phyloP scores from a whole-genome alignment of 768 basidiomycete species.

The Mycena alexandri region DNA sequence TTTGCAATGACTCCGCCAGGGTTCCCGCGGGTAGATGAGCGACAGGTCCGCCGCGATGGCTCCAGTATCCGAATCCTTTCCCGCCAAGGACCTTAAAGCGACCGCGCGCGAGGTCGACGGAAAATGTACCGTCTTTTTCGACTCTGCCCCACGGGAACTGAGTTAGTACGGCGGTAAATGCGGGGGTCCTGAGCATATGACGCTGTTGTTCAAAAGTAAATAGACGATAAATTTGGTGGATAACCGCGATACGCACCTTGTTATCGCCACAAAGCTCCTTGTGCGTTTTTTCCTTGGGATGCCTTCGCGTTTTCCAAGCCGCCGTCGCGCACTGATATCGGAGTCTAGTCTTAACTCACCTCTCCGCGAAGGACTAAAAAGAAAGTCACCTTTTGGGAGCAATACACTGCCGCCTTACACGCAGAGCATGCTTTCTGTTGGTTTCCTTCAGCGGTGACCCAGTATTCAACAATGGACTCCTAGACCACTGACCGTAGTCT shows the following conservation, averaged over 20 bases:
- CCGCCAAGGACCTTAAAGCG: conserved; percentile 53
- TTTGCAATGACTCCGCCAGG: conserved; percentile 1
- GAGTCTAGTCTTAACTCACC: not conserved
- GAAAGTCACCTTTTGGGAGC: conserved; percentile 37
- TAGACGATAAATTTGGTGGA: no score
- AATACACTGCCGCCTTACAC: conserved; percentile 43
- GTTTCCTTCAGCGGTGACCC: not conserved
- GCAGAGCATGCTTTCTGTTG: conserved; percentile 33
- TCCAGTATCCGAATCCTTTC: conserved; percentile 55
- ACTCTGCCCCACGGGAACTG: conserved; percentile 59
- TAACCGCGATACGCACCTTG: conserved; percentile 41
- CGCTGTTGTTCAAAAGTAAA: conserved; percentile 1
- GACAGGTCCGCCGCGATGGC: conserved; percentile 48
- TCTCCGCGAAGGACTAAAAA: not conserved
- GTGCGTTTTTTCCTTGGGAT: conserved; percentile 41
- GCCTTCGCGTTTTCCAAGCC: conserved; percentile 49
- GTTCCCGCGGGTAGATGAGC: conserved; percentile 44
- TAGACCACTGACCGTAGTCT: not conserved
- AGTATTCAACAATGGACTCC: not conserved
- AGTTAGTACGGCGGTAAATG: conserved; percentile 47
- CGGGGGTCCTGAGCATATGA: conserved; percentile 44
- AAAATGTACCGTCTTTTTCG: conserved; percentile 57
- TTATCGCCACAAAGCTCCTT: conserved; percentile 51
- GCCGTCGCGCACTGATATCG: conserved; percentile 29
- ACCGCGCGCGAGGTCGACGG: conserved; percentile 49